These are phyloP conservation scores for Globisporangium cederbergense DNA, from an alignment of 352 stramenopile genomes.

Conservation along the genomic window DNA sequence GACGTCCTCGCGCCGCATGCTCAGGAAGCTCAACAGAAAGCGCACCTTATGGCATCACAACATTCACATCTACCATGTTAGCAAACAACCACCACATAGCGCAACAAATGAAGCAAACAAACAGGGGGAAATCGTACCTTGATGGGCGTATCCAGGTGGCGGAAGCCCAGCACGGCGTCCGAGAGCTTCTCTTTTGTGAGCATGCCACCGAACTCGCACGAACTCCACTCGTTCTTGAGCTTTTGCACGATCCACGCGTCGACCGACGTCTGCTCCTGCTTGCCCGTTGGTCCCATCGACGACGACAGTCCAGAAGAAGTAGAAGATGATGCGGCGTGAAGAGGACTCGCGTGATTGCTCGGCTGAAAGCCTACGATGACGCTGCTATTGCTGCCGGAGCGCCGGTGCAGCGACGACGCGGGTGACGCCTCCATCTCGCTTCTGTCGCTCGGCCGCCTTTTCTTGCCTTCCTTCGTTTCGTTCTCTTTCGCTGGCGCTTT, in stretches of 20 bases:
- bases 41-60: conserved; percentile 28
- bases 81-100: background rate
- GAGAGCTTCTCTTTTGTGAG: conserved; percentile 56
- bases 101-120: background rate
- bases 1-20: conserved; percentile 49
- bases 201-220: conserved; percentile 56
- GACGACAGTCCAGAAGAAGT: background rate
- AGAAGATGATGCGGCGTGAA: background rate
- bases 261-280: conserved; percentile 24
- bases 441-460: background rate
- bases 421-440: background rate
- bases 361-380: background rate
- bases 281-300: conserved; percentile 3
- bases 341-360: background rate
- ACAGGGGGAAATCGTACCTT: conserved; percentile 34
- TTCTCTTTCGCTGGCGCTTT: background rate
- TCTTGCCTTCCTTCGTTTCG: background rate
- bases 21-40: conserved; percentile 64
- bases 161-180: conserved; percentile 57
- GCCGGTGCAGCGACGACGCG: background rate
- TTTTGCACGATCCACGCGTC: conserved; percentile 77
- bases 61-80: conserved; percentile 1
- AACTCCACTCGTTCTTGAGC: conserved; percentile 73
- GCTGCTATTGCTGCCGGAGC: background rate
- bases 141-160: conserved; percentile 56